Percentiles rank a stretch among this genome's conserved stretches.
These are phyloP conservation scores for Cytospora chrysosperma DNA, from an alignment of 2,329 filamentous ascomycete species.

Conservation along the genomic window DNA sequence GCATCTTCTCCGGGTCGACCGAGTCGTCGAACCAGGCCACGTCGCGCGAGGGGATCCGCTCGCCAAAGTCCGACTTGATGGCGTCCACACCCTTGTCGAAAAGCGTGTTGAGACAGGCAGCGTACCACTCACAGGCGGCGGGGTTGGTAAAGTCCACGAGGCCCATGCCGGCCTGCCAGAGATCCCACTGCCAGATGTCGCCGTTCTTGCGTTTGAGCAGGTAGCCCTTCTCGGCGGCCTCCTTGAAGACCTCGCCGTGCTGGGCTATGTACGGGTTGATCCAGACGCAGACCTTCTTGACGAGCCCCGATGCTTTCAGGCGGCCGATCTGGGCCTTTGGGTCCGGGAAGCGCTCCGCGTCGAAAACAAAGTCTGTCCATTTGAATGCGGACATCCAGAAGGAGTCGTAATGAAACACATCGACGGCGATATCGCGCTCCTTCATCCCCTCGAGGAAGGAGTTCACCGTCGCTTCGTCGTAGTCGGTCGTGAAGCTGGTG, in stretches of 20 bases:
- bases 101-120: slow-evolving; percentile 57
- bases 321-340: slow-evolving; percentile 62
- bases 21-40: slow-evolving; percentile 62
- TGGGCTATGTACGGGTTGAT: slow-evolving; percentile 75
- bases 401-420: slow-evolving; percentile 75
- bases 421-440: slow-evolving; percentile 61
- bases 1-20: slow-evolving; percentile 64
- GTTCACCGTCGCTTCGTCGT: slow-evolving; percentile 67
- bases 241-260: slow-evolving; percentile 63
- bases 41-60: slow-evolving; percentile 65
- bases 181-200: slow-evolving; percentile 72
- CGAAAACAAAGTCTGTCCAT: slow-evolving; percentile 75
- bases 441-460: slow-evolving; percentile 69
- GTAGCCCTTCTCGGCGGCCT: slow-evolving; percentile 65
- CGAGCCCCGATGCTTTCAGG: slow-evolving; percentile 61
- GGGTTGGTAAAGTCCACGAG: slow-evolving; percentile 75
- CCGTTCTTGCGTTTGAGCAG: slow-evolving; percentile 68
- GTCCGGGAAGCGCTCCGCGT: slow-evolving; percentile 66
- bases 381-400: slow-evolving; percentile 77
- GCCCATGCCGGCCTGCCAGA: slow-evolving; percentile 77
- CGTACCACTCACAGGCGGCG: slow-evolving; percentile 64
- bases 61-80: slow-evolving; percentile 76
- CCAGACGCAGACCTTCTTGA: slow-evolving; percentile 69
- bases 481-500: slow-evolving; percentile 73
- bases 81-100: slow-evolving; percentile 69